Evolutionary conservation across 179 eudicot species (phyloP).

Genomic region (Spinacia oleracea): DNA sequence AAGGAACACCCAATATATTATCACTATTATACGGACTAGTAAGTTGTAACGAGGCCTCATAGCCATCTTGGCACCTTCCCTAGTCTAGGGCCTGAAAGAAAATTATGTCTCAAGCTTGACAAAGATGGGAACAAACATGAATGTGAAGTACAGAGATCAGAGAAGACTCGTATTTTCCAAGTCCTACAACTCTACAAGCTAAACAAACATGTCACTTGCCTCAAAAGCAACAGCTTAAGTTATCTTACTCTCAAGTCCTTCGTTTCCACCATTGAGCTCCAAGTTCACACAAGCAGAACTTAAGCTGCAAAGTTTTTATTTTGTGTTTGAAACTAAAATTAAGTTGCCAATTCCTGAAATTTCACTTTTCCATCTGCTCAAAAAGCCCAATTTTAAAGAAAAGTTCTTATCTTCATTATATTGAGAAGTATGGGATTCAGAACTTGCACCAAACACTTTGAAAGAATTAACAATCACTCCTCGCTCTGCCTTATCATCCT

Average conservation of each 20-base stretch:
- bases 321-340: too few relatives aligned
- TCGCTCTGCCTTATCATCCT: too few relatives aligned
- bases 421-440: background rate
- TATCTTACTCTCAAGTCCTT: background rate
- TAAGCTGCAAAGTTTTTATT: background rate
- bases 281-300: background rate
- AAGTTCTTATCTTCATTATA: background rate
- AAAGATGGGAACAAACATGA: background rate
- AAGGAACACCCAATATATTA: background rate
- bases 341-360: background rate
- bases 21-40: too few relatives aligned
- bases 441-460: background rate
- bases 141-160: background rate
- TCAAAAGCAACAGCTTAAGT: background rate
- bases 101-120: background rate
- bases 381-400: background rate
- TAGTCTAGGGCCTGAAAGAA: background rate
- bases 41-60: background rate
- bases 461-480: background rate
- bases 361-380: background rate
- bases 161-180: background rate
- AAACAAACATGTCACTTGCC: background rate
- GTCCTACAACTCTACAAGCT: background rate
- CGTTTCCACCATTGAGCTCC: background rate
- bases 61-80: background rate